Conservation (phyloP, 805 yeast genomes). For the Wickerhamiella galacta region DNA sequence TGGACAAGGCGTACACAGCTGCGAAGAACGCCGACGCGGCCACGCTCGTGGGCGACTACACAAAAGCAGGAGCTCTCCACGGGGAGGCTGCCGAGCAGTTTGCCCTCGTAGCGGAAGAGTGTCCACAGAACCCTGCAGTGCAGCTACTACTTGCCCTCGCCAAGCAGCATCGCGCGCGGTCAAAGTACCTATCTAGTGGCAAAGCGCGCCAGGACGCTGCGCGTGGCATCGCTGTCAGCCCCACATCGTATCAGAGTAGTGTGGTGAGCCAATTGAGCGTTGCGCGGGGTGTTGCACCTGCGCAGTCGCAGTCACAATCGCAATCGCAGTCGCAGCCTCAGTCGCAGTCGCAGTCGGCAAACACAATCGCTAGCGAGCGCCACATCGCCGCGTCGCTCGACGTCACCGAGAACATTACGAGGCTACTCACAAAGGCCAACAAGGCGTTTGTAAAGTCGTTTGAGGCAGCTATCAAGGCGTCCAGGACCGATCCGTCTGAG, state of each 20-base stretch:
- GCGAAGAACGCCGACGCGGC: constrained; percentile 39
- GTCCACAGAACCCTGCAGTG: constrained; percentile 19
- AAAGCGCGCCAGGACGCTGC: constrained; percentile 7
- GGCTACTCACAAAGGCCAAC: constrained; percentile 9
- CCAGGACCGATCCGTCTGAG: constrained; percentile 12
- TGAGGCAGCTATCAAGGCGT: constrained; percentile 9
- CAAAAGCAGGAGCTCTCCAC: constrained; percentile 27
- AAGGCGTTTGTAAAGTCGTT: constrained; percentile 11
- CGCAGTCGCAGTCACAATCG: constrained; percentile 11
- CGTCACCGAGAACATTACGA: constrained; percentile 10
- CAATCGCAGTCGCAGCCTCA: constrained; percentile 5
- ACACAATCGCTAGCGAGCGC: constrained; percentile 1
- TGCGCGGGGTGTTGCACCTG: constrained; percentile 5
- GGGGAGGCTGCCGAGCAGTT: constrained; percentile 24
- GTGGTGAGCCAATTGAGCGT: too few relatives aligned
- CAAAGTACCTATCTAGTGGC: constrained; percentile 19
- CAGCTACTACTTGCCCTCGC: constrained; percentile 20
- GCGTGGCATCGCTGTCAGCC: too few relatives aligned
- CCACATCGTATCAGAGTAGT: constrained; percentile 6
- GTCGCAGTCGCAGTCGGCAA: constrained; percentile 1
- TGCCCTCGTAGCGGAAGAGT: constrained; percentile 14
- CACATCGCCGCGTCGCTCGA: constrained; percentile 1
- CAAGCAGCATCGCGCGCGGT: constrained; percentile 18
- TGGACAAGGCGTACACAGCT: constrained; percentile 30
- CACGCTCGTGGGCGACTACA: constrained; percentile 27